These are phyloP conservation scores for Aspergillus eucalypticola DNA, from an alignment of 2,329 filamentous ascomycete genomes.

Conservation along the genomic window DNA sequence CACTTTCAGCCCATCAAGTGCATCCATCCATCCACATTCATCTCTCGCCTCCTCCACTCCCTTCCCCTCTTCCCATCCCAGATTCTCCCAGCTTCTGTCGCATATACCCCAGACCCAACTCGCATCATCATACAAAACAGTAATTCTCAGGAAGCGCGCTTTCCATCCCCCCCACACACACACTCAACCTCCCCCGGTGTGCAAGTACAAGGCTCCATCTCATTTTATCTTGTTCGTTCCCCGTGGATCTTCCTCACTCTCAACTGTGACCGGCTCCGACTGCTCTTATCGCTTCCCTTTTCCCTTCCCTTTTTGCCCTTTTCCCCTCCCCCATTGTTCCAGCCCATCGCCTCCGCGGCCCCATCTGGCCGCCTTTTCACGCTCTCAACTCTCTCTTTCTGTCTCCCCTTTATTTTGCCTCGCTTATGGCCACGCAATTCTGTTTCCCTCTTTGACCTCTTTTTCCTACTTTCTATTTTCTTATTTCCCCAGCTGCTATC, in stretches of 20 bases:
- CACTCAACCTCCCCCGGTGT: not conserved
- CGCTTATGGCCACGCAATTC: constrained; percentile 26
- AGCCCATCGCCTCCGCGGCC: constrained; percentile 21
- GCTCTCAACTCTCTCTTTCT: not conserved
- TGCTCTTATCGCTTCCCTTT: constrained; percentile 3
- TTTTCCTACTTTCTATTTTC: constrained; percentile 1
- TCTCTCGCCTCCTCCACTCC: constrained; percentile 1
- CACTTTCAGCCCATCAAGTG: not conserved
- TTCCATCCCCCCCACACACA: not conserved
- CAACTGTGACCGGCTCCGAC: not conserved
- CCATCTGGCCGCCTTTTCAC: constrained; percentile 10
- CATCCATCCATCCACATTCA: not conserved
- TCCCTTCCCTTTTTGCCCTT: not conserved
- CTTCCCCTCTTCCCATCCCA: not conserved
- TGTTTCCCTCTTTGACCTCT: constrained; percentile 9
- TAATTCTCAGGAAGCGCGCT: not conserved
- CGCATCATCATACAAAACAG: not conserved
- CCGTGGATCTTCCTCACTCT: not conserved
- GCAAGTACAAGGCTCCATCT: too few relatives aligned
- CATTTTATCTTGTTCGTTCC: too few relatives aligned
- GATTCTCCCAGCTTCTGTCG: not conserved
- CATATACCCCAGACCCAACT: not conserved
- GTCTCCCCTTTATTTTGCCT: constrained; percentile 12
- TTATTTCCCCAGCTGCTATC: constrained; percentile 1
- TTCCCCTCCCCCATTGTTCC: constrained; percentile 10